These are phyloP conservation scores for Cydonia oblonga DNA, from an alignment of 331 rosid species.

Conservation along the genomic window DNA sequence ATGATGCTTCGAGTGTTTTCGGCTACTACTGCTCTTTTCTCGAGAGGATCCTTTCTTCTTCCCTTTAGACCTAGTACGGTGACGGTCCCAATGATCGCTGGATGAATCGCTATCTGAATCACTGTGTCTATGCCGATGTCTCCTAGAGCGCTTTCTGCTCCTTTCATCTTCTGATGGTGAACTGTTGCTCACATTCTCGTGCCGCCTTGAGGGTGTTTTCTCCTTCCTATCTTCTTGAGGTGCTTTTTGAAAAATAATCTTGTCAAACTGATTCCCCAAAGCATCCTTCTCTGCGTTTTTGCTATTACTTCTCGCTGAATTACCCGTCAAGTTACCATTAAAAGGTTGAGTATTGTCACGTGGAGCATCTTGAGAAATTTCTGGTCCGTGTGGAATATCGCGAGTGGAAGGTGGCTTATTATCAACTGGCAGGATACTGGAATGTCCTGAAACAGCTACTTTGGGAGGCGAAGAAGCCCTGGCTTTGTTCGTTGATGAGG, in stretches of 20 bases:
- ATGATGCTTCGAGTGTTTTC: conserved; percentile 53
- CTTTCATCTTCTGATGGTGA: conserved; percentile 56
- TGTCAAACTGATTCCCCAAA: conserved; percentile 22
- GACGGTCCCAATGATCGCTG: conserved; percentile 30
- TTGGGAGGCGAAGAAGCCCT: conserved; percentile 26
- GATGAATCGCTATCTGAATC: conserved; percentile 49
- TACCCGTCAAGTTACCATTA: conserved; percentile 30
- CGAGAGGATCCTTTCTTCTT: conserved; percentile 50
- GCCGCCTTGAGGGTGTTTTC: conserved; percentile 21
- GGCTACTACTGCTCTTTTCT: conserved; percentile 47
- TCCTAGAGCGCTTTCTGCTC: conserved; percentile 48
- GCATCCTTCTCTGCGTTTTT: conserved; percentile 23
- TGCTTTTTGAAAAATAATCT: conserved; percentile 18
- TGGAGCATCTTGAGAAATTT: conserved; percentile 19
- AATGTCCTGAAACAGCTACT: conserved; percentile 25
- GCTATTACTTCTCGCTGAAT: conserved; percentile 24
- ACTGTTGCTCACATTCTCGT: conserved; percentile 28
- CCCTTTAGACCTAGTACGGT: conserved; percentile 46
- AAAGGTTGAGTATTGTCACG: conserved; percentile 20
- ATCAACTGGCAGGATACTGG: conserved; percentile 13
- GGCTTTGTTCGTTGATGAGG: conserved; percentile 35
- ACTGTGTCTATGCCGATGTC: conserved; percentile 34
- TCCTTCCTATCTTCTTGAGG: conserved; percentile 25
- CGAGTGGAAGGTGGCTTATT: conserved; percentile 9
- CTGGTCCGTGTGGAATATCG: conserved; percentile 18